Conservation (phyloP, 2,329 filamentous ascomycete species). For the Penicillium corylophilum region DNA sequence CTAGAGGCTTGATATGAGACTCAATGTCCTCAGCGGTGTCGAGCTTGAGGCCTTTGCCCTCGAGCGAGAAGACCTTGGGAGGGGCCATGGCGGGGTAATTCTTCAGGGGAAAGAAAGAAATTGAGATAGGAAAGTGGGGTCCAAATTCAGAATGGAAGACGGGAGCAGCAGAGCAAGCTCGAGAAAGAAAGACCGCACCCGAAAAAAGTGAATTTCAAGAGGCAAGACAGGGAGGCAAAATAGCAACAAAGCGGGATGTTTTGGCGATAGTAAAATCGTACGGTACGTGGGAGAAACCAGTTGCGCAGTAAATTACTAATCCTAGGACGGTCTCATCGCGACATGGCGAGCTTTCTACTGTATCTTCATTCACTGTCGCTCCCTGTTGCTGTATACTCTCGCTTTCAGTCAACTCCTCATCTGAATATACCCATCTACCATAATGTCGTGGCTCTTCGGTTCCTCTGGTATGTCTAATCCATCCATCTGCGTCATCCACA, state of each 20-base stretch:
- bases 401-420: background rate
- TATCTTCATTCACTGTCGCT: slow-evolving; percentile 3
- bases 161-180: background rate
- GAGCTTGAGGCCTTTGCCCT: slow-evolving; percentile 89
- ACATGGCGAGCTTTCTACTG: background rate
- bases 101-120: slow-evolving; percentile 18
- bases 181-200: slow-evolving; percentile 2
- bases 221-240: slow-evolving; percentile 13
- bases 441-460: slow-evolving; percentile 39
- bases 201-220: slow-evolving; percentile 5
- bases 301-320: slow-evolving; percentile 24
- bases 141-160: background rate
- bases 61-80: slow-evolving; percentile 73
- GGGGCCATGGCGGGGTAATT: slow-evolving; percentile 51
- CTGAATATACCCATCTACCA: slow-evolving; percentile 1
- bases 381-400: slow-evolving; percentile 2
- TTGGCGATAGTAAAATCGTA: slow-evolving; percentile 22
- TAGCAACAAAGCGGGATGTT: slow-evolving; percentile 11
- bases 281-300: slow-evolving; percentile 21
- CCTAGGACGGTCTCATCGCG: slow-evolving; percentile 9
- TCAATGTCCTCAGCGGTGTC: slow-evolving; percentile 84
- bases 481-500: background rate
- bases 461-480: slow-evolving; percentile 30
- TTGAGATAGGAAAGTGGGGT: background rate
- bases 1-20: slow-evolving; percentile 73